Evolutionary conservation across 2,329 filamentous ascomycete genomes (phyloP).

Genomic region (Dothiorella sarmentorum): DNA sequence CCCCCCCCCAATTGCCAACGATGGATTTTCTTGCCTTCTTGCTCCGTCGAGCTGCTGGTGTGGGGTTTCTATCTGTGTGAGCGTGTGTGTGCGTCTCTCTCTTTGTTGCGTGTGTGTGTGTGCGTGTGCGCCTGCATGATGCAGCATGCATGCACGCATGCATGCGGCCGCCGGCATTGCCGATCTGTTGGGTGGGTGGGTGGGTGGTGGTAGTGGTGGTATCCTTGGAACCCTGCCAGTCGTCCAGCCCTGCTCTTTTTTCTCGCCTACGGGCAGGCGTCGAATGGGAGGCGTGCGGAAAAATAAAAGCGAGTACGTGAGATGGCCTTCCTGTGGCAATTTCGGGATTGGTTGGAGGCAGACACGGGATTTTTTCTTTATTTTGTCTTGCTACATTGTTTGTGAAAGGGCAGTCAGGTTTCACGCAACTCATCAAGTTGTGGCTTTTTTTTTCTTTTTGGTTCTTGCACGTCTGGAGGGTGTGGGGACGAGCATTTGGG

Average conservation of each 20-base stretch:
- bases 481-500: neutral
- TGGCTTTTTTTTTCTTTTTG: neutral
- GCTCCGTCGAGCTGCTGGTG: neutral
- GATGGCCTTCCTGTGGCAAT: neutral
- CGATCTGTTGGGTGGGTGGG: too few relatives aligned
- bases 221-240: too few relatives aligned
- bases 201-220: too few relatives aligned
- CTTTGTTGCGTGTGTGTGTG: neutral
- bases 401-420: too few relatives aligned
- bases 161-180: conserved; percentile 11
- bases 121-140: conserved; percentile 10
- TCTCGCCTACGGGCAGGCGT: neutral
- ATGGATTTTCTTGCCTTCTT: neutral
- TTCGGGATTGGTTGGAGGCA: too few relatives aligned
- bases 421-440: too few relatives aligned
- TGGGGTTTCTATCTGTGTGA: neutral
- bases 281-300: conserved; percentile 12
- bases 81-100: neutral
- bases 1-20: neutral
- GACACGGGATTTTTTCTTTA: too few relatives aligned
- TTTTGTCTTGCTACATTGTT: too few relatives aligned
- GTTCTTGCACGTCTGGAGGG: neutral
- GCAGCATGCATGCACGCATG: neutral
- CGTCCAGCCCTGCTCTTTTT: too few relatives aligned
- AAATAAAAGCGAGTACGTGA: neutral